Conservation (phyloP, 2,329 filamentous ascomycete genomes). For the Talaromyces sp. region DNA sequence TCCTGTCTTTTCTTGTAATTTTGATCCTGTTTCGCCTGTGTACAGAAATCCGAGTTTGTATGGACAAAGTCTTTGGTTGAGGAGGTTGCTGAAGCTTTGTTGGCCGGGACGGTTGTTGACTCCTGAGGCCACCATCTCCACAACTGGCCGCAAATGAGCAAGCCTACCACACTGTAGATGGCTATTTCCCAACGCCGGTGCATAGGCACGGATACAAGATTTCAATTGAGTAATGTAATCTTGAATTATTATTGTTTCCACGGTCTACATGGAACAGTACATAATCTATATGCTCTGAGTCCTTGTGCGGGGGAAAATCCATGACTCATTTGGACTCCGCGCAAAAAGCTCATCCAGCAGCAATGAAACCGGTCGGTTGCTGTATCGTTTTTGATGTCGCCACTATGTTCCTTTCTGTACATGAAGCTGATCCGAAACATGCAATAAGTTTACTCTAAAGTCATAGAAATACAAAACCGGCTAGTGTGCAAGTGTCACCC, state of each 20-base stretch:
- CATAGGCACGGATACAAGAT: background rate
- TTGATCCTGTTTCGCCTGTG: background rate
- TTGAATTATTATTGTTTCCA: background rate
- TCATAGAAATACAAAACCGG: slow-evolving; percentile 8
- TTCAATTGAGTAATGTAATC: background rate
- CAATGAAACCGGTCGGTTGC: background rate
- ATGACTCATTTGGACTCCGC: background rate
- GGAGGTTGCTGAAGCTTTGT: background rate
- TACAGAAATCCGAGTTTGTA: background rate
- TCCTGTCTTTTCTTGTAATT: background rate
- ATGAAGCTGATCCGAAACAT: slow-evolving; percentile 1
- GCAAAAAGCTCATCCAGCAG: background rate
- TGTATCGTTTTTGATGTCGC: background rate
- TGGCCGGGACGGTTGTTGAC: background rate
- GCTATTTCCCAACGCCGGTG: background rate
- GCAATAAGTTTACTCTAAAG: background rate
- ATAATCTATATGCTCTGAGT: background rate
- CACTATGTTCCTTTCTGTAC: background rate
- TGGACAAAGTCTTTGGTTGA: background rate
- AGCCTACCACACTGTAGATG: too few relatives aligned
- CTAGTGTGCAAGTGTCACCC: slow-evolving; percentile 19
- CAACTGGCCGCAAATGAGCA: background rate
- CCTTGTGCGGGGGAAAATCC: background rate
- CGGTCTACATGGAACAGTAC: background rate
- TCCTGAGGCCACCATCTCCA: background rate